Conservation (phyloP, 805 yeast genomes). For the Myxozyma mucilagina region DNA sequence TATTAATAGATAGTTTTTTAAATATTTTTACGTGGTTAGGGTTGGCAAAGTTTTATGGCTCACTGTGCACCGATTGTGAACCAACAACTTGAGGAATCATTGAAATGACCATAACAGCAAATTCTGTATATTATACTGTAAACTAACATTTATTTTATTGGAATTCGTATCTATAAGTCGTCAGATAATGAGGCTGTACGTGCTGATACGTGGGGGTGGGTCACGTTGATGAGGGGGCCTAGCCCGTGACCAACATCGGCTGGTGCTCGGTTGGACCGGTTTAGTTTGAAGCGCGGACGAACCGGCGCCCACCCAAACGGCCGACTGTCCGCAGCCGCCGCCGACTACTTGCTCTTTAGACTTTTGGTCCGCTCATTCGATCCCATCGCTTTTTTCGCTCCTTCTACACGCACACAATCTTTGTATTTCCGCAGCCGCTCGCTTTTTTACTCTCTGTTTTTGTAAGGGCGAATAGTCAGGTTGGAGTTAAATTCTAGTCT, state of each 20-base stretch:
- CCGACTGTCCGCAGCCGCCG: neutral
- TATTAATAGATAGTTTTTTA: neutral
- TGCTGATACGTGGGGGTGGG: neutral
- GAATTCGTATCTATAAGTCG: too few relatives aligned
- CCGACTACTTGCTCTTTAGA: neutral
- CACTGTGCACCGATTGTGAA: constrained; percentile 1
- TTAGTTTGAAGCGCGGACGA: constrained; percentile 3
- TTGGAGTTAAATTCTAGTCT: neutral
- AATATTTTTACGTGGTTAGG: neutral
- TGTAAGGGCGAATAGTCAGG: neutral
- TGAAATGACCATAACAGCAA: too few relatives aligned
- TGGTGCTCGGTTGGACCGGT: neutral
- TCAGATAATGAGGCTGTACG: too few relatives aligned
- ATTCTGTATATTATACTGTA: neutral
- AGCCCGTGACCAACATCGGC: neutral
- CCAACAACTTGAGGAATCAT: neutral
- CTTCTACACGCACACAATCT: neutral
- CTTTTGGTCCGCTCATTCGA: neutral
- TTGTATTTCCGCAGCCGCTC: neutral
- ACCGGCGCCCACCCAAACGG: constrained; percentile 13
- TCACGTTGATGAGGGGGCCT: neutral
- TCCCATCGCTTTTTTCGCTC: neutral
- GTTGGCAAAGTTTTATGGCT: neutral
- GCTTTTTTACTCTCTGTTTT: neutral
- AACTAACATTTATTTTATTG: neutral